Base-by-base conservation (phyloP, 1,284 basidiomycete species). In the Volvariella volvacea region DNA sequence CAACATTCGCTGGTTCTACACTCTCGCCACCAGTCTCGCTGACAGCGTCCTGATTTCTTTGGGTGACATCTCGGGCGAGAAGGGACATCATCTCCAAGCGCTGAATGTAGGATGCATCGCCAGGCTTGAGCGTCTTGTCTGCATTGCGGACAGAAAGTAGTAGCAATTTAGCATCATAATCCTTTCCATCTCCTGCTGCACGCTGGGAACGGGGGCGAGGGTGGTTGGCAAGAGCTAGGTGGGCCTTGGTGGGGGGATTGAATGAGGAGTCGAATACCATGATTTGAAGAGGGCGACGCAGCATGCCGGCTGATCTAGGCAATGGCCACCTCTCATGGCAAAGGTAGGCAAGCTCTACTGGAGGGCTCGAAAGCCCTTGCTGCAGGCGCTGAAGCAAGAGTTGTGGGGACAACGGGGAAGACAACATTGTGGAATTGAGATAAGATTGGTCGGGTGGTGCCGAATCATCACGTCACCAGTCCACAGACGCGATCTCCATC, bases 161-260 rank as follows among this genome's bases (percentile, higher is more conserved):
- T 2, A 97, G 73, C 0, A 98, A 68, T 45, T 77, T 81, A 0
- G 90, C 86, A 46, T 91, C 85, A 56, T 86, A 92, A 19, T 69
- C 66, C 4, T 50, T 31, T 20, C 50, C 39, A n/a, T 22, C 39
- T 34, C 50, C 39, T 16, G 51, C 30, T 9, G 45, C 33, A 8
- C 9, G 43, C 22, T 19, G 42, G 20, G 42, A 43, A 22, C 14
- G 50, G 41, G 71, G 70, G 17, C 62, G 62, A 1, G 49, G 56
- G 3, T 71, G 67, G 45, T 73, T 74, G 15, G 81, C 81, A 38
- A 97, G 79, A 0, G 88, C 83, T 45, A 87, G 73, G 59, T 99
- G 94, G 0, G 95, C 92, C 9, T 74, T 62, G 0, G 90, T 92
- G 0, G 95, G 95, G 1, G 95, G 94, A 56, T 99, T 97, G 68